These are phyloP conservation scores for Amphibolis antarctica DNA, from an alignment of 106 monocot genomes.

Conservation along the genomic window DNA sequence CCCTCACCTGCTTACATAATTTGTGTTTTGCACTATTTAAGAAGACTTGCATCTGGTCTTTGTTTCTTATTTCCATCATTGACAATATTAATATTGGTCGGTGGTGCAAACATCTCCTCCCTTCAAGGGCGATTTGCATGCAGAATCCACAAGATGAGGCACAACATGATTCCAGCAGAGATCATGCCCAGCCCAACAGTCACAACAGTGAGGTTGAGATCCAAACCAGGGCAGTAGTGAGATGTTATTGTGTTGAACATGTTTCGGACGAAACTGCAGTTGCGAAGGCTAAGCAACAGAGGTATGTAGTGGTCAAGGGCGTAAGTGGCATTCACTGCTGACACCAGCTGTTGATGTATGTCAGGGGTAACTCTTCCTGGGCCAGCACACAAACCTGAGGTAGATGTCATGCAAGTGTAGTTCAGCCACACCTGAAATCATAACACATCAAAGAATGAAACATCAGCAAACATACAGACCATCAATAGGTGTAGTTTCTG, in stretches of 20 bases:
- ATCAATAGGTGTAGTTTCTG: neutral
- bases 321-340: constrained; percentile 58
- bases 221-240: constrained; percentile 37
- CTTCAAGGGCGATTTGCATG: constrained; percentile 57
- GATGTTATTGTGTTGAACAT: constrained; percentile 35
- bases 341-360: constrained; percentile 36
- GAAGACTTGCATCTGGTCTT: neutral
- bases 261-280: constrained; percentile 63
- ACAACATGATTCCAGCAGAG: constrained; percentile 42
- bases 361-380: constrained; percentile 41
- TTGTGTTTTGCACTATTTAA: neutral
- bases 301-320: constrained; percentile 64
- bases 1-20: neutral
- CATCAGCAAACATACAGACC: neutral
- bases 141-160: constrained; percentile 54
- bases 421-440: constrained; percentile 54
- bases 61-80: neutral
- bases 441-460: neutral
- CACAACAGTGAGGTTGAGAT: constrained; percentile 33
- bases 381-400: constrained; percentile 32
- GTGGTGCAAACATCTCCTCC: constrained; percentile 54
- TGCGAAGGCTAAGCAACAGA: constrained; percentile 37
- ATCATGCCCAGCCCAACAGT: constrained; percentile 42
- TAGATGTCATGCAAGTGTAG: constrained; percentile 37
- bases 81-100: constrained; percentile 22